Percentiles rank a stretch among this genome's conserved stretches.
These are phyloP conservation scores for Arachnomyces sp. DNA, from an alignment of 2,329 filamentous ascomycete species.

Conservation along the genomic window DNA sequence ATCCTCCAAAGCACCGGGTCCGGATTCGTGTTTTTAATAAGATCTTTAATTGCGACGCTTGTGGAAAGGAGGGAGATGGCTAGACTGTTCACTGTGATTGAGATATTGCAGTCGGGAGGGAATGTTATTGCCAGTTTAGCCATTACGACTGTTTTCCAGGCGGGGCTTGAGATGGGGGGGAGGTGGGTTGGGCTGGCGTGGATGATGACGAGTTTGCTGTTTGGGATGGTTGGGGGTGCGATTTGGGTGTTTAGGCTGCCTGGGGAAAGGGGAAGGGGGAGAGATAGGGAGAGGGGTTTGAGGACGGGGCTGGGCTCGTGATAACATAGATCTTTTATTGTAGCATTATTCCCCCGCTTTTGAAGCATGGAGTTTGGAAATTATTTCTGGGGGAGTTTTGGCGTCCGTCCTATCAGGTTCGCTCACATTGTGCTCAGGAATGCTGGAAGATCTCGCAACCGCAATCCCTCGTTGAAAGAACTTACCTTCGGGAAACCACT, in stretches of 20 bases:
- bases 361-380: too few relatives aligned
- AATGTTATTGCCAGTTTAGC: slow-evolving; percentile 40
- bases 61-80: slow-evolving; percentile 42
- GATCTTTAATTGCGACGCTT: slow-evolving; percentile 40
- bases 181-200: slow-evolving; percentile 43
- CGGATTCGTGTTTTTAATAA: slow-evolving; percentile 40
- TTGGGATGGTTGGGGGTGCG: slow-evolving; percentile 13
- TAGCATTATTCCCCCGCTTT: too few relatives aligned
- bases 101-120: slow-evolving; percentile 41
- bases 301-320: too few relatives aligned
- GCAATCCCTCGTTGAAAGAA: too few relatives aligned
- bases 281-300: too few relatives aligned
- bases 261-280: background rate
- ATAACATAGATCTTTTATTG: too few relatives aligned
- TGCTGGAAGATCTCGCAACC: too few relatives aligned
- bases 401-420: too few relatives aligned
- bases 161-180: slow-evolving; percentile 39
- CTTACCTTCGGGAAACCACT: too few relatives aligned
- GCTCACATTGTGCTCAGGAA: too few relatives aligned
- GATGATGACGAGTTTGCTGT: slow-evolving; percentile 30
- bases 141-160: slow-evolving; percentile 38
- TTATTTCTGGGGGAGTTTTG: too few relatives aligned
- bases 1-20: slow-evolving; percentile 42
- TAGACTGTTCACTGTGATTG: slow-evolving; percentile 42
- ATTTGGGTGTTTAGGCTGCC: slow-evolving; percentile 10